phyloP scores from a whole-genome alignment of 805 yeast genomes.

The Helenozyma rhizophorensis region DNA sequence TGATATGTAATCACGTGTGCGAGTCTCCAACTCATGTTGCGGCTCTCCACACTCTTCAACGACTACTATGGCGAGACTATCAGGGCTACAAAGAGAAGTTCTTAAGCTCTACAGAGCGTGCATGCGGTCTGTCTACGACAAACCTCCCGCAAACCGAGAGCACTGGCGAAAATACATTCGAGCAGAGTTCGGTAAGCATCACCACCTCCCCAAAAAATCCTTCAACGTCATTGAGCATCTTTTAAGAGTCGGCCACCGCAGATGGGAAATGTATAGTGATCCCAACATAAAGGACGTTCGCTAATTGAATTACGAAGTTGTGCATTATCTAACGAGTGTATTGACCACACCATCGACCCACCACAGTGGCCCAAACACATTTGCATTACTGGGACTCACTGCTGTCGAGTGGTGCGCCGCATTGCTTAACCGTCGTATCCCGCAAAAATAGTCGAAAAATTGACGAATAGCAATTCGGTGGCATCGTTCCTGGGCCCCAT shows the following conservation, averaged over 20 bases:
- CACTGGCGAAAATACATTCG: slow-evolving; percentile 46
- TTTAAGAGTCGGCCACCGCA: slow-evolving; percentile 67
- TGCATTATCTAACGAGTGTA: no score
- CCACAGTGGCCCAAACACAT: no score
- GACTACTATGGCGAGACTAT: slow-evolving; percentile 30
- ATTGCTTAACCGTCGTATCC: slow-evolving; percentile 7
- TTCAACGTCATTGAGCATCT: slow-evolving; percentile 84
- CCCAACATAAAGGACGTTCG: slow-evolving; percentile 69
- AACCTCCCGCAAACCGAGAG: slow-evolving; percentile 43
- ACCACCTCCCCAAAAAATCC: slow-evolving; percentile 63
- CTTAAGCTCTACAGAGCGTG: slow-evolving; percentile 47
- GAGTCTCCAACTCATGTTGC: not conserved
- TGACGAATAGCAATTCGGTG: slow-evolving; percentile 64
- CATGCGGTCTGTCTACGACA: slow-evolving; percentile 40
- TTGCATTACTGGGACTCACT: no score
- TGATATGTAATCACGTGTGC: not conserved
- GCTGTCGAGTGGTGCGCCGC: no score
- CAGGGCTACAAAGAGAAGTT: slow-evolving; percentile 46
- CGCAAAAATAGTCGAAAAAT: slow-evolving; percentile 39
- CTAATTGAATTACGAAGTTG: slow-evolving; percentile 3
- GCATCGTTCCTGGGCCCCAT: slow-evolving; percentile 76
- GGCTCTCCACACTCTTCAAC: not conserved
- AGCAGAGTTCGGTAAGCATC: slow-evolving; percentile 59
- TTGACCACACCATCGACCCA: no score
- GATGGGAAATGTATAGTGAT: slow-evolving; percentile 67